Conservation (phyloP, 176 grass and related monocot species). For the Otatea glauca region DNA sequence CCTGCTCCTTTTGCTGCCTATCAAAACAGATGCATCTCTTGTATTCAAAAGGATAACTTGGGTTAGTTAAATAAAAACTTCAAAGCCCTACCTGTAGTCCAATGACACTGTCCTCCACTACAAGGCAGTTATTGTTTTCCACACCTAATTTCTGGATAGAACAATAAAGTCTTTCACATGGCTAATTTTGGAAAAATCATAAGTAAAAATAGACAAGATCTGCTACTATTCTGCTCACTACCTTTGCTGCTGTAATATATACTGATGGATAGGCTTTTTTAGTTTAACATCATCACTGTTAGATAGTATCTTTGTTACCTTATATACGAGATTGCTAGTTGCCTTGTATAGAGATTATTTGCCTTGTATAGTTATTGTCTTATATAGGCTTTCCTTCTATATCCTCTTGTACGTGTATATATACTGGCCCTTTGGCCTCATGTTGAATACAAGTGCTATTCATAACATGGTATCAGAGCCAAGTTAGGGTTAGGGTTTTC, state of each 20-base stretch:
- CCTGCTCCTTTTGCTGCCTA: conserved; percentile 91
- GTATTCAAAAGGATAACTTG: conserved; percentile 13
- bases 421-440: too few relatives aligned
- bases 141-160: conserved; percentile 74
- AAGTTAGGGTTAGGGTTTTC: too few relatives aligned
- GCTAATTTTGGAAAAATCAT: background rate
- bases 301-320: too few relatives aligned
- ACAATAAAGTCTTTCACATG: conserved; percentile 33
- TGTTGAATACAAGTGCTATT: too few relatives aligned
- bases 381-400: too few relatives aligned
- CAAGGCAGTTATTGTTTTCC: conserved; percentile 79
- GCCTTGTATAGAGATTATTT: too few relatives aligned
- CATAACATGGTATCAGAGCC: too few relatives aligned
- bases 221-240: conserved; percentile 39
- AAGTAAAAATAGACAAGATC: background rate
- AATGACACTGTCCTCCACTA: conserved; percentile 98
- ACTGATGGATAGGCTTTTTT: conserved; percentile 95
- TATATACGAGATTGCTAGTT: too few relatives aligned
- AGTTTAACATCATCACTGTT: conserved; percentile 96
- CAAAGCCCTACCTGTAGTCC: conserved; percentile 73
- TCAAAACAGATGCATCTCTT: conserved; percentile 35
- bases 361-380: too few relatives aligned
- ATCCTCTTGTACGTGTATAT: too few relatives aligned
- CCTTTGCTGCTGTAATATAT: conserved; percentile 84
- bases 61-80: conserved; percentile 20